A percentile compares a stretch with the other conserved stretches of the same genome.
Conservation (phyloP, 768 basidiomycete species). For the Cubamyces sp. region DNA sequence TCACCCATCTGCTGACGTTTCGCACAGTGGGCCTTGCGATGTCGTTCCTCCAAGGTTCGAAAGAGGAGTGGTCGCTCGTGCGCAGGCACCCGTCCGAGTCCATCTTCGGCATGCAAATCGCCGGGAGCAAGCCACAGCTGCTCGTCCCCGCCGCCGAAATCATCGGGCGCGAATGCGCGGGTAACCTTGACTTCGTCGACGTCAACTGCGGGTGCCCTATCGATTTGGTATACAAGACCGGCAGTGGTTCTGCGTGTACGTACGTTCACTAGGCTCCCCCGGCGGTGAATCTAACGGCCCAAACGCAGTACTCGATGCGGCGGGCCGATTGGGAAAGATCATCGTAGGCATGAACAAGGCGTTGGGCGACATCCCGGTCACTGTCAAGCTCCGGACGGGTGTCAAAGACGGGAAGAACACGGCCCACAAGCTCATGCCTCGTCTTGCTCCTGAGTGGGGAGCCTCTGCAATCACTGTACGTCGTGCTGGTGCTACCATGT, state of each 20-base stretch:
- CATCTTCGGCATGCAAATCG: slow-evolving; percentile 91
- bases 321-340: slow-evolving; percentile 83
- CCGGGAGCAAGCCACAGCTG: slow-evolving; percentile 81
- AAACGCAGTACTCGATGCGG: slow-evolving; percentile 75
- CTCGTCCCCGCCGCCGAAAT: slow-evolving; percentile 84
- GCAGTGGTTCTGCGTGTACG: slow-evolving; percentile 82
- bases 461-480: slow-evolving; percentile 57
- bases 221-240: slow-evolving; percentile 90
- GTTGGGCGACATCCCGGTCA: slow-evolving; percentile 89
- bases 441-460: slow-evolving; percentile 60
- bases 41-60: slow-evolving; percentile 86
- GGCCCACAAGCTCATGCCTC: slow-evolving; percentile 89
- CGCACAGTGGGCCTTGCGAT: slow-evolving; percentile 85
- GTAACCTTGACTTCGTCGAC: slow-evolving; percentile 87
- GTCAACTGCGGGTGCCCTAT: slow-evolving; percentile 98
- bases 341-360: slow-evolving; percentile 90
- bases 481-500: too few species aligned
- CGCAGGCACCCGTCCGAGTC: slow-evolving; percentile 85
- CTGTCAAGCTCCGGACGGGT: slow-evolving; percentile 90
- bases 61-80: slow-evolving; percentile 94
- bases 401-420: slow-evolving; percentile 87
- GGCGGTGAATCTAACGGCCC: not conserved
- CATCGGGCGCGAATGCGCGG: slow-evolving; percentile 67
- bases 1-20: not conserved
- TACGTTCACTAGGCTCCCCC: not conserved